These are phyloP conservation scores for Sphenostylis stenocarpa DNA, from an alignment of 306 rosid genomes.

Conservation along the genomic window DNA sequence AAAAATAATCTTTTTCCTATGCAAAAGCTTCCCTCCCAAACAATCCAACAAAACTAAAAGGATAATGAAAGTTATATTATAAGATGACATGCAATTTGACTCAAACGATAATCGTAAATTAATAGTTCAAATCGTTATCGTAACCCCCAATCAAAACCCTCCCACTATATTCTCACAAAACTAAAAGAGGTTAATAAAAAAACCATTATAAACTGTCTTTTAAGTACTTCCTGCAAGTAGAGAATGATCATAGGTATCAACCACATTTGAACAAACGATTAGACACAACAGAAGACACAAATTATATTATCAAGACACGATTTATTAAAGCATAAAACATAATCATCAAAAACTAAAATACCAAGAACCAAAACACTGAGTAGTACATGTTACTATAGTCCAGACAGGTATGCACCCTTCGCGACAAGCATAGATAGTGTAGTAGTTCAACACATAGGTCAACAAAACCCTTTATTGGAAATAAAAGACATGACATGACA, in stretches of 20 bases:
- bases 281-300: background rate
- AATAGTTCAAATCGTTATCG: background rate
- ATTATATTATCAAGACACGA: background rate
- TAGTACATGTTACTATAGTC: background rate
- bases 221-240: background rate
- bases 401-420: background rate
- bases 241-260: background rate
- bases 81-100: background rate
- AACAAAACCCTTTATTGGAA: slow-evolving; percentile 36
- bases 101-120: background rate
- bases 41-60: background rate
- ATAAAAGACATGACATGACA: slow-evolving; percentile 9
- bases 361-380: background rate
- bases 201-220: background rate
- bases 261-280: background rate
- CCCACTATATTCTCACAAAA: background rate
- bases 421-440: too few species aligned
- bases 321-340: background rate
- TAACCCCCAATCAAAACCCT: background rate
- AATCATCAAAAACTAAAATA: background rate
- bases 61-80: background rate
- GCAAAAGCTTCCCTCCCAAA: background rate
- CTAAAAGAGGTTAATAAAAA: background rate
- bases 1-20: background rate
- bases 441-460: background rate